Evolutionary conservation across 2,329 filamentous ascomycete genomes (phyloP).

Genomic region (Stagonosporopsis rhizophila): DNA sequence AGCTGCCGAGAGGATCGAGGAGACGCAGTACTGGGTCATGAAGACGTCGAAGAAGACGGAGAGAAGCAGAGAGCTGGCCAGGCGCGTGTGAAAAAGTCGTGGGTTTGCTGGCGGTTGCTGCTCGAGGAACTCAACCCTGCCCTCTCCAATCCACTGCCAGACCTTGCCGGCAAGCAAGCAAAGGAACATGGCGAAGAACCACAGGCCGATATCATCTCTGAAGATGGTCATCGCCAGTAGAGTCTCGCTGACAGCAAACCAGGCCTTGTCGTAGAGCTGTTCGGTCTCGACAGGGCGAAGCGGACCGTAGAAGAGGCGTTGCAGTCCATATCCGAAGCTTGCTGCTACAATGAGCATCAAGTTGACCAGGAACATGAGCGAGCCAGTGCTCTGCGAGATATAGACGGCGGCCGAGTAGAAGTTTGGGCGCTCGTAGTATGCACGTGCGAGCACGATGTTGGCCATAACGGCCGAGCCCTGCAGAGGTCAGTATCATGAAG

Average conservation of each 20-base stretch:
- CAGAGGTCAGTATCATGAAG: conserved; percentile 25
- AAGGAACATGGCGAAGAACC: conserved; percentile 97
- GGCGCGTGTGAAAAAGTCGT: conserved; percentile 81
- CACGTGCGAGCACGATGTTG: conserved; percentile 82
- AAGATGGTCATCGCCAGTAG: conserved; percentile 98
- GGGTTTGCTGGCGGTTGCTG: conserved; percentile 93
- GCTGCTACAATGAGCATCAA: conserved; percentile 82
- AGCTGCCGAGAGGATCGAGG: conserved; percentile 83
- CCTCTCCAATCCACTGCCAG: conserved; percentile 98
- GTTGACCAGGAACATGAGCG: conserved; percentile 92
- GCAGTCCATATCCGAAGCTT: conserved; percentile 83
- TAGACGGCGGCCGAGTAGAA: conserved; percentile 99
- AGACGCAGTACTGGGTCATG: conserved; percentile 81
- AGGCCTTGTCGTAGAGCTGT: conserved; percentile 95
- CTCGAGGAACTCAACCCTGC: conserved; percentile 90
- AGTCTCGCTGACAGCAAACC: conserved; percentile 98
- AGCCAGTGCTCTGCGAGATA: conserved; percentile 94
- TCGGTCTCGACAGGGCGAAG: conserved; percentile 94
- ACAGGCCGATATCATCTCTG: conserved; percentile 89
- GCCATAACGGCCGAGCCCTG: conserved; percentile 79
- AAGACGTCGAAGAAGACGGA: conserved; percentile 81
- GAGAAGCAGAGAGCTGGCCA: conserved; percentile 78
- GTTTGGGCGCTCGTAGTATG: conserved; percentile 93
- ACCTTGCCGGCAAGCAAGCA: conserved; percentile 91
- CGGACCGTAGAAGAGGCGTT: conserved; percentile 87